These are phyloP conservation scores for Blastocystis sp. DNA, from an alignment of 352 stramenopile species.

Conservation along the genomic window DNA sequence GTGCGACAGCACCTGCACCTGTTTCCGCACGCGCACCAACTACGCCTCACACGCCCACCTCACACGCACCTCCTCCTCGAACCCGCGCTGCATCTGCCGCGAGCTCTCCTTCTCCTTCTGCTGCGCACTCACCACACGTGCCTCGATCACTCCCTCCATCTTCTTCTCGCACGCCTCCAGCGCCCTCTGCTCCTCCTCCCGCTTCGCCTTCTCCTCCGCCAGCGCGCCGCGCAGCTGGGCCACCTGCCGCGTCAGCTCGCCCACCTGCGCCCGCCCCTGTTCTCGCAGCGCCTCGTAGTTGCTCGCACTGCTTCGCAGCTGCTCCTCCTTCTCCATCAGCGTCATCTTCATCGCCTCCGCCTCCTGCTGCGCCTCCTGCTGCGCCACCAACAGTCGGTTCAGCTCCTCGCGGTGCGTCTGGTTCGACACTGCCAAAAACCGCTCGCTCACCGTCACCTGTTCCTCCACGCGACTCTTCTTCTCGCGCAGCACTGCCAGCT, in stretches of 20 bases:
- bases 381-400: neutral
- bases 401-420: conserved; percentile 43
- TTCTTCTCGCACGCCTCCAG: neutral
- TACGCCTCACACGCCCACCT: neutral
- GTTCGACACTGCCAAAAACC: conserved; percentile 14
- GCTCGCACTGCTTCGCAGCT: neutral
- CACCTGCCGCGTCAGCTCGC: neutral
- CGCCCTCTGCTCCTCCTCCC: neutral
- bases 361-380: conserved; percentile 44
- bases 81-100: conserved; percentile 8
- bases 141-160: conserved; percentile 3
- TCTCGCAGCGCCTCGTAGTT: neutral
- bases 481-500: conserved; percentile 42
- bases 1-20: conserved; percentile 35
- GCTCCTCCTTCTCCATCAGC: conserved; percentile 36
- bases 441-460: conserved; percentile 30
- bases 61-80: conserved; percentile 39
- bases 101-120: conserved; percentile 16
- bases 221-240: neutral
- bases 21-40: conserved; percentile 40
- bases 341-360: neutral
- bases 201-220: conserved; percentile 11
- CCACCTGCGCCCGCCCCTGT: neutral
- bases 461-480: neutral
- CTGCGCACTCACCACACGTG: neutral